phyloP scores from a whole-genome alignment of 2,329 filamentous ascomycete species.

The Lecanicillium sp. region DNA sequence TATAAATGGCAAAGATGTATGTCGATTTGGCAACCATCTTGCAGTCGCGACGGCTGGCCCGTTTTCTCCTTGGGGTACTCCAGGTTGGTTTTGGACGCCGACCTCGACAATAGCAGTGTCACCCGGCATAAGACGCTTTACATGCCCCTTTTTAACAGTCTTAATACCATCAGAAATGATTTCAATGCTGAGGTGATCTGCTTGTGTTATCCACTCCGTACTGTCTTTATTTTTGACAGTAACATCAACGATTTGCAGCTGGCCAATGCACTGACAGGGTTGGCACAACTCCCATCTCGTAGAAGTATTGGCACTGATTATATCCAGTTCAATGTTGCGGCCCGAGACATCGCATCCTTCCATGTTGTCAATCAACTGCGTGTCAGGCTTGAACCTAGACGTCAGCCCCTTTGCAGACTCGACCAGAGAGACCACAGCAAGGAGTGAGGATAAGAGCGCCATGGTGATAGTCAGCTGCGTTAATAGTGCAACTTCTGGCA shows the following conservation, averaged over 20 bases:
- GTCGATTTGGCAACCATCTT: background rate
- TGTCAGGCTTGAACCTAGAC: too few species aligned
- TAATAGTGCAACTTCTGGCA: too few species aligned
- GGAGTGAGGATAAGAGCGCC: too few species aligned
- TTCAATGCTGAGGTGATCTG: slow-evolving; percentile 3
- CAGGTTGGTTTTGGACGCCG: slow-evolving; percentile 6
- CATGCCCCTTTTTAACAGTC: slow-evolving; percentile 1
- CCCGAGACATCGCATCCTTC: too few species aligned
- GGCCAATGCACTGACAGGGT: background rate
- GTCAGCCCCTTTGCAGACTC: too few species aligned
- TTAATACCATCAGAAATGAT: slow-evolving; percentile 4
- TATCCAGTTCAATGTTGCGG: too few species aligned
- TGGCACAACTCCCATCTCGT: too few species aligned
- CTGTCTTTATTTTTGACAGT: slow-evolving; percentile 4
- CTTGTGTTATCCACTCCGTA: slow-evolving; percentile 2
- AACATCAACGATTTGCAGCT: slow-evolving; percentile 8
- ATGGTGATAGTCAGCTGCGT: too few species aligned
- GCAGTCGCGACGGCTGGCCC: background rate
- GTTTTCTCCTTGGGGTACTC: slow-evolving; percentile 1
- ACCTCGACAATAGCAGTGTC: slow-evolving; percentile 6
- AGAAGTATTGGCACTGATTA: too few species aligned
- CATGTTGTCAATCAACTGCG: too few species aligned
- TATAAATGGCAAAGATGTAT: background rate
- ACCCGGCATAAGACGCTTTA: slow-evolving; percentile 7
- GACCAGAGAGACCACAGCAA: too few species aligned